Percentiles rank a stretch among this genome's conserved stretches.
phyloP scores from a whole-genome alignment of 352 stramenopile genomes.

The Globisporangium carolinianum region DNA sequence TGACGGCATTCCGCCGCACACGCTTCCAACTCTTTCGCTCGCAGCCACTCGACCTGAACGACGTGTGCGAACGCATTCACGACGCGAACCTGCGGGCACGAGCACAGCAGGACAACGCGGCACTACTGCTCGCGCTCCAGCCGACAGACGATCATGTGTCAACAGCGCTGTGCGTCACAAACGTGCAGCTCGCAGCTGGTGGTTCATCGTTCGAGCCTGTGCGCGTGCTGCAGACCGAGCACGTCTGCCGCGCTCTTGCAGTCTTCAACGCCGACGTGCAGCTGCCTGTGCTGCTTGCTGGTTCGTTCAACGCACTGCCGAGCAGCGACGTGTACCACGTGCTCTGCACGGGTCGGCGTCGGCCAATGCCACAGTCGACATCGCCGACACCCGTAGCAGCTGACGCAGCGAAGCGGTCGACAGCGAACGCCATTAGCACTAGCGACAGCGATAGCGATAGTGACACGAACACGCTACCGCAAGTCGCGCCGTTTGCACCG shows the following conservation, averaged over 20 bases:
- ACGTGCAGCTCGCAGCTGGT: conserved; percentile 34
- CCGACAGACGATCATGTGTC: conserved; percentile 68
- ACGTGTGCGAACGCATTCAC: conserved; percentile 27
- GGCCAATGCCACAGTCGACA: conserved; percentile 45
- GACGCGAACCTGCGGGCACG: conserved; percentile 40
- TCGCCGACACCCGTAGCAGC: conserved; percentile 3
- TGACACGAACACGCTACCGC: conserved; percentile 8
- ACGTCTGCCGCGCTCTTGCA: conserved; percentile 55
- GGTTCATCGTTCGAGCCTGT: conserved; percentile 37
- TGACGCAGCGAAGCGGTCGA: no score
- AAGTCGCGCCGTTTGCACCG: conserved; percentile 41
- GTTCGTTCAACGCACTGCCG: conserved; percentile 76
- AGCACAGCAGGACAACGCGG: conserved; percentile 63
- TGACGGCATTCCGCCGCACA: conserved; percentile 69
- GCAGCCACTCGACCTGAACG: conserved; percentile 50
- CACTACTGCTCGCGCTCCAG: conserved; percentile 66
- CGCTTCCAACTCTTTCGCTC: conserved; percentile 79
- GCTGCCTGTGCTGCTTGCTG: conserved; percentile 72
- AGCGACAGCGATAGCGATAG: neutral
- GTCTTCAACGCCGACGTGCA: conserved; percentile 80
- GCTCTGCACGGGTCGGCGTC: conserved; percentile 46
- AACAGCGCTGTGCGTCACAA: conserved; percentile 61
- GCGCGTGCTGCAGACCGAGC: conserved; percentile 61
- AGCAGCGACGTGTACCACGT: conserved; percentile 81
- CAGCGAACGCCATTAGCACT: neutral